Evolutionary conservation across 2,329 filamentous ascomycete species (phyloP).

Genomic region (Drechslera avenae): DNA sequence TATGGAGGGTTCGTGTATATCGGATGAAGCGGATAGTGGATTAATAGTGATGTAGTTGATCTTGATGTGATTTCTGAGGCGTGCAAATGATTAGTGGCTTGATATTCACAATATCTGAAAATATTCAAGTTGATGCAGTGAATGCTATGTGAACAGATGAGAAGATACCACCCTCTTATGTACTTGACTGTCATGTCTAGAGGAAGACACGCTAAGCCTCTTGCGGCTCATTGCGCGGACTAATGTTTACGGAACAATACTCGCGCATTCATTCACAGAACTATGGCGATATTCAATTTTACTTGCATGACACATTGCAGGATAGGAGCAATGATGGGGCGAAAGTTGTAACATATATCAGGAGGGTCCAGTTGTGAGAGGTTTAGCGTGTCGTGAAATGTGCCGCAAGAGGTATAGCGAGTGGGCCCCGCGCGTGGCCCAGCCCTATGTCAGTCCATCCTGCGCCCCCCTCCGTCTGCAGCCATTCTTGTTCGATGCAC

Average conservation of each 20-base stretch:
- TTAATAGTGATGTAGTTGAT: too few species aligned
- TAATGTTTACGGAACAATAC: background rate
- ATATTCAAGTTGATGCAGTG: background rate
- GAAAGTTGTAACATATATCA: background rate
- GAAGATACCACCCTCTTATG: background rate
- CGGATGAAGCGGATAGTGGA: background rate
- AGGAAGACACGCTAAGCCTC: background rate
- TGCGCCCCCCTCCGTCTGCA: background rate
- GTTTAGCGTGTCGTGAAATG: slow-evolving; percentile 24
- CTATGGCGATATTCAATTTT: background rate
- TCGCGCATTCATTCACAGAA: too few species aligned
- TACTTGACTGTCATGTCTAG: background rate
- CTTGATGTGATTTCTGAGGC: too few species aligned
- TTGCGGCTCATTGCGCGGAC: slow-evolving; percentile 13
- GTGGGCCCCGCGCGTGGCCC: background rate
- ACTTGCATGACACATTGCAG: too few species aligned
- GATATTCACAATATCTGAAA: too few species aligned
- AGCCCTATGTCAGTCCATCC: slow-evolving; percentile 1
- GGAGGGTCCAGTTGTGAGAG: background rate
- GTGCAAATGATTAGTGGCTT: too few species aligned
- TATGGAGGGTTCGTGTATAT: background rate
- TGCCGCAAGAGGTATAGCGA: slow-evolving; percentile 33
- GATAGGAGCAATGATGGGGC: too few species aligned
- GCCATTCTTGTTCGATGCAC: slow-evolving; percentile 7
- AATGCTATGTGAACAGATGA: background rate